These are phyloP conservation scores for Dactylella cylindrospora DNA, from an alignment of 2,329 filamentous ascomycete genomes.

Conservation along the genomic window DNA sequence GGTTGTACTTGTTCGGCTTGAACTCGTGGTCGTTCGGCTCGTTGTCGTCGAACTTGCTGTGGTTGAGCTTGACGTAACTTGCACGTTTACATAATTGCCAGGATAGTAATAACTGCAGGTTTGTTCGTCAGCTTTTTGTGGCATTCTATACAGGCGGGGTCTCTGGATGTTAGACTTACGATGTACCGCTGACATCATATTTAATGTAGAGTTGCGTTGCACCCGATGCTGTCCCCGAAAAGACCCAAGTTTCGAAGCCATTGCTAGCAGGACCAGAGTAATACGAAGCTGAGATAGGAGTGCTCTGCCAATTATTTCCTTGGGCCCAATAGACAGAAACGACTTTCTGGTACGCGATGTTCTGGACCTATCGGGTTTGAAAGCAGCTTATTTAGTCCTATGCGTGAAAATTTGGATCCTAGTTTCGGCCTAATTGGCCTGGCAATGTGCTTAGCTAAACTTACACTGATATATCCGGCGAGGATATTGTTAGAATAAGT, in stretches of 20 bases:
- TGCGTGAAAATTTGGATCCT: not conserved
- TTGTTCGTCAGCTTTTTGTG: not conserved
- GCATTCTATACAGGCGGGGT: not conserved
- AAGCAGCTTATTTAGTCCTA: not conserved
- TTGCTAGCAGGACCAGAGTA: conserved; percentile 39
- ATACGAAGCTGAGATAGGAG: conserved; percentile 46
- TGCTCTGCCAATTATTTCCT: conserved; percentile 46
- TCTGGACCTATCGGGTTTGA: conserved; percentile 46
- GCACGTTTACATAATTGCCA: conserved; percentile 48
- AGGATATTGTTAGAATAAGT: conserved; percentile 48
- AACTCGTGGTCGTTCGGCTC: not conserved
- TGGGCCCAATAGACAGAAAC: conserved; percentile 48
- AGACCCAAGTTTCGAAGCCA: conserved; percentile 49
- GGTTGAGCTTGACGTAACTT: conserved; percentile 30
- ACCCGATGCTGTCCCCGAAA: conserved; percentile 48
- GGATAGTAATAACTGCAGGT: conserved; percentile 48
- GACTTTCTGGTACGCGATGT: conserved; percentile 48
- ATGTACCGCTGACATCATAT: conserved; percentile 49
- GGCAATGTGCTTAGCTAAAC: conserved; percentile 7
- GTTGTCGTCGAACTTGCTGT: conserved; percentile 13
- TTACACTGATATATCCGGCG: conserved; percentile 48
- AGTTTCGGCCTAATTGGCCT: not conserved
- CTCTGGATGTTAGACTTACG: conserved; percentile 24
- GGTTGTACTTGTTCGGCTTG: conserved; percentile 10
- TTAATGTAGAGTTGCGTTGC: conserved; percentile 49